A percentile compares a stretch with the other conserved stretches of the same genome.
phyloP scores from a whole-genome alignment of 192 early-diverging fungal species.

The Jimgerdemannia flammicorona region DNA sequence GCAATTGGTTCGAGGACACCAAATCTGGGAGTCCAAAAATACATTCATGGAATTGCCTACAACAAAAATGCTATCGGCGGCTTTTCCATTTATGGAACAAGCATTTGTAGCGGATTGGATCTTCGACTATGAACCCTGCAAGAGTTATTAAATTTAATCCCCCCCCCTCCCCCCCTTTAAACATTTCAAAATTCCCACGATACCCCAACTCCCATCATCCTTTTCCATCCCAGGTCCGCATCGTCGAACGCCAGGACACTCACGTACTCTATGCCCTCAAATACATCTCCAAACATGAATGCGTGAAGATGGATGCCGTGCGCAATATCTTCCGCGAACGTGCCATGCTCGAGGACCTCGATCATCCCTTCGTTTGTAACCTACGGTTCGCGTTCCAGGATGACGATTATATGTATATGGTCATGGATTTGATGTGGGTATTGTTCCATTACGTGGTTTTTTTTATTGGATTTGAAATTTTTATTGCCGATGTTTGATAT shows the following conservation, averaged over 20 bases:
- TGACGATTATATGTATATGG: conserved; percentile 85
- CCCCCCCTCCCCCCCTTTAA: background rate
- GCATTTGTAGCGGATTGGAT: no score
- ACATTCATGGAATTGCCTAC: no score
- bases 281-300: conserved; percentile 84
- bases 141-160: background rate
- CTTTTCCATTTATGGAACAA: no score
- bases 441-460: background rate
- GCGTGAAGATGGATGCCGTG: conserved; percentile 81
- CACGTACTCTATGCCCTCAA: conserved; percentile 77
- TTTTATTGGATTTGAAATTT: background rate
- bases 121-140: background rate
- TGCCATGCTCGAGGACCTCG: conserved; percentile 70
- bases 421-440: conserved; percentile 79
- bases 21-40: no score
- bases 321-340: conserved; percentile 82
- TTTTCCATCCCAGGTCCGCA: conserved; percentile 58
- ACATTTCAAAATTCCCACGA: background rate
- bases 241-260: conserved; percentile 71
- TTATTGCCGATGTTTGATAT: no score
- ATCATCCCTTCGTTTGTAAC: conserved; percentile 66
- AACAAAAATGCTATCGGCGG: no score
- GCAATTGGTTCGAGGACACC: no score
- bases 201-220: background rate
- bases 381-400: conserved; percentile 89